Evolutionary conservation across 495 filamentous ascomycete species (phyloP).

Genomic region (Lasiosphaeris hirsuta): DNA sequence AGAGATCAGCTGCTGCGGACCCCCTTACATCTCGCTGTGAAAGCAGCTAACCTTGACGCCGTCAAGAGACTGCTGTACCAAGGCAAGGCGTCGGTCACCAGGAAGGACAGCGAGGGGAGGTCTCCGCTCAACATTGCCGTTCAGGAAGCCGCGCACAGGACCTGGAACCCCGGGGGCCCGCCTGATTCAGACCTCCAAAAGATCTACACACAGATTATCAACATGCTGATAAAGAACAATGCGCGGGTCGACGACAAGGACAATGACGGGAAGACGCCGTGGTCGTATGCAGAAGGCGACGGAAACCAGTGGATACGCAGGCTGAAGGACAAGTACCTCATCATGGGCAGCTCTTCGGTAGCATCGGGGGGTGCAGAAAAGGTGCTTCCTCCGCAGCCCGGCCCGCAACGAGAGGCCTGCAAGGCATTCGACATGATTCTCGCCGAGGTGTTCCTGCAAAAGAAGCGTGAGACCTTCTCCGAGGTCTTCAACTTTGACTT

Average conservation of each 20-base stretch:
- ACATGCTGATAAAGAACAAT: constrained; percentile 18
- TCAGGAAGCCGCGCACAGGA: constrained; percentile 7
- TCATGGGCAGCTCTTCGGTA: constrained; percentile 15
- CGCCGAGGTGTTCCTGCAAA: constrained; percentile 17
- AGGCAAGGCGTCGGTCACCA: constrained; percentile 12
- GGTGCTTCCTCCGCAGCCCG: constrained; percentile 5
- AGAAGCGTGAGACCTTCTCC: constrained; percentile 10
- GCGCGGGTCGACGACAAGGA: constrained; percentile 15
- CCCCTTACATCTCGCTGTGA: constrained; percentile 11
- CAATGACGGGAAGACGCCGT: constrained; percentile 4
- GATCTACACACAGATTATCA: constrained; percentile 14
- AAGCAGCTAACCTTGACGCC: constrained; percentile 8
- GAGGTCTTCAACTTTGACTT: constrained; percentile 18
- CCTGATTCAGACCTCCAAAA: constrained; percentile 5
- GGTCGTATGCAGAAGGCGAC: constrained; percentile 9
- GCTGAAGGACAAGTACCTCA: constrained; percentile 14
- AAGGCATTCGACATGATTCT: constrained; percentile 15
- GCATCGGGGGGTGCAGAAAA: background rate
- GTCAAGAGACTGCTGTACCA: constrained; percentile 11
- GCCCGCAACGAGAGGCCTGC: constrained; percentile 12
- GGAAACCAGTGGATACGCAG: constrained; percentile 14
- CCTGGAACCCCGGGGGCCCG: background rate
- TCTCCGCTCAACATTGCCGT: constrained; percentile 14
- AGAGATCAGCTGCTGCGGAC: constrained; percentile 9
- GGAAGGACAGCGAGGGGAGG: constrained; percentile 8